Evolutionary conservation across 768 basidiomycete species (phyloP), one percentile per base, ranked within the genome.

Genomic region (Boletus subparvulus): DNA sequence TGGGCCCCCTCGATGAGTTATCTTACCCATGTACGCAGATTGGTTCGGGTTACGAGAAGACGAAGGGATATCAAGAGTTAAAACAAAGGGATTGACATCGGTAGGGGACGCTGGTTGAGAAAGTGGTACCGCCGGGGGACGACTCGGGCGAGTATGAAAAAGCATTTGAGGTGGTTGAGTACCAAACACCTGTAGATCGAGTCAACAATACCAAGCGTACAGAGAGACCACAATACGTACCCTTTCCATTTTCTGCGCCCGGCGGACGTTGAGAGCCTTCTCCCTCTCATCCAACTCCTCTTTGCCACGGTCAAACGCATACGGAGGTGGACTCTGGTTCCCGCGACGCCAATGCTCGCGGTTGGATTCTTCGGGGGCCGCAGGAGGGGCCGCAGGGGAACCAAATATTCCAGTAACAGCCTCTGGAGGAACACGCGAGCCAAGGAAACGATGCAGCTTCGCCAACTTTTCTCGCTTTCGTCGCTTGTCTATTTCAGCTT

Each of bases 181-280:
- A 52, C 91, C 91, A 65, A 94, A 93, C 61, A 94, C 80, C 91
- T 93, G 65, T 9, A 13, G 14, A 47, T 43, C 52, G 40, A 41
- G 24, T 52, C 45, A 60, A 61, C 44, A 24, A 24, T 33, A 30
- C 45, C 30, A 21, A 30, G 50, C 6, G 10, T 26, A 26, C 28
- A 13, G 36, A 1, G 36, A 40, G 30, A 44, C 6, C 3, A 46
- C 21, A 17, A 11, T 40, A 33, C 78, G 32, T 53, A 88, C 91
- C 83, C 88, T 87, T 73, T 92, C 90, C 90, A 94, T 92, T 73
- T 93, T 94, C 66, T 86, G 79, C 39, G 90, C 90, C 49, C 92
- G 75, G 47, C 85, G 80, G 45, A 94, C 90, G 64, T 88, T 89
- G 65, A 87, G 81, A 14, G 87, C 86, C 74, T 90, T 91, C 68